Evolutionary conservation across 176 grass and related monocot genomes (phyloP).

Genomic region (Paspalum notatum): DNA sequence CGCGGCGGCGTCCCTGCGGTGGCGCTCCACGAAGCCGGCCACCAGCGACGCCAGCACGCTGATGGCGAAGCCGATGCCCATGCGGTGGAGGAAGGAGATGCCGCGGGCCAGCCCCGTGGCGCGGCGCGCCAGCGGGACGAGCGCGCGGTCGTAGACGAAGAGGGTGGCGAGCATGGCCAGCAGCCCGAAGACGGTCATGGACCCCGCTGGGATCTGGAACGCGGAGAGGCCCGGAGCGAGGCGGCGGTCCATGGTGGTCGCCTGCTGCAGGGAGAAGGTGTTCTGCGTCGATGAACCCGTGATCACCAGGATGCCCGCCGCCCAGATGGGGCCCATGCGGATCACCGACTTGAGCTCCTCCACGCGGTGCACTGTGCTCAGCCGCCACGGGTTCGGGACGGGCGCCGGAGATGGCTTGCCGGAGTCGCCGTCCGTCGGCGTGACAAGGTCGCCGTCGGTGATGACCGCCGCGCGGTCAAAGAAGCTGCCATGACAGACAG

Average conservation of each 20-base stretch:
- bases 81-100: constrained; percentile 77
- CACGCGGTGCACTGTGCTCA: constrained; percentile 86
- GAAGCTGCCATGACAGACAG: constrained; percentile 42
- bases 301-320: constrained; percentile 78
- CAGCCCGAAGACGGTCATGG: constrained; percentile 73
- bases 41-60: constrained; percentile 50
- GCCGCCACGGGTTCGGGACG: constrained; percentile 58
- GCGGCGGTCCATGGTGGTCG: constrained; percentile 85
- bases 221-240: constrained; percentile 39
- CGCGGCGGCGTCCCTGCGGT: constrained; percentile 35
- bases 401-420: not conserved
- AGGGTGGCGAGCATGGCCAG: constrained; percentile 68
- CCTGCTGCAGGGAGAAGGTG: constrained; percentile 83
- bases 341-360: constrained; percentile 80
- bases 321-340: constrained; percentile 90
- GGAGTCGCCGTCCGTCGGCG: not conserved
- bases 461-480: constrained; percentile 75
- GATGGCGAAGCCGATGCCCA: constrained; percentile 69
- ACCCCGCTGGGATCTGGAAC: constrained; percentile 76
- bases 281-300: constrained; percentile 59
- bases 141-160: constrained; percentile 61
- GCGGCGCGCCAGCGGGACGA: constrained; percentile 63
- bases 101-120: constrained; percentile 71
- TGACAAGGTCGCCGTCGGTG: constrained; percentile 51
- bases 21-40: constrained; percentile 64